phyloP scores from a whole-genome alignment of 106 monocot species.

The Dioscorea dumetorum region DNA sequence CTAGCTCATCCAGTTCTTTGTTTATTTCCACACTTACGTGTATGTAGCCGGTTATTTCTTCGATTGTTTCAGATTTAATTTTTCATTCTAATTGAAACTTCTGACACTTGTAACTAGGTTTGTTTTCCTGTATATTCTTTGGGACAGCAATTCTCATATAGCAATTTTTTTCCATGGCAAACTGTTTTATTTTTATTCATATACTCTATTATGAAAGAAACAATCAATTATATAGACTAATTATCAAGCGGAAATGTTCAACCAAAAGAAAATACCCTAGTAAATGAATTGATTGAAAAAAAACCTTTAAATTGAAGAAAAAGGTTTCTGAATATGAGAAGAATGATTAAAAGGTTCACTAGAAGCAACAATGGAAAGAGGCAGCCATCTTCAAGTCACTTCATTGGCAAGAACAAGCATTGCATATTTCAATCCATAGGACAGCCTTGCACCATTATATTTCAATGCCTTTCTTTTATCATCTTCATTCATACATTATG shows the following conservation, averaged over 20 bases:
- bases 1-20: not conserved
- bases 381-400: not conserved
- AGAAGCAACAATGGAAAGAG: not conserved
- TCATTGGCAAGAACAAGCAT: constrained; percentile 1
- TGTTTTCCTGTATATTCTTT: not conserved
- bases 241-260: not conserved
- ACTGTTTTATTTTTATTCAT: too few relatives aligned
- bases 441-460: not conserved
- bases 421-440: not conserved
- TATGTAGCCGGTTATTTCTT: not conserved
- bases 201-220: too few relatives aligned
- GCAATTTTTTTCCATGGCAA: too few relatives aligned
- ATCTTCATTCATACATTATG: not conserved
- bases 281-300: not conserved
- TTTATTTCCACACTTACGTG: not conserved
- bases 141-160: not conserved
- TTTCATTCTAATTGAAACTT: not conserved
- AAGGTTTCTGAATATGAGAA: not conserved
- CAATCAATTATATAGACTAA: too few relatives aligned
- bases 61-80: not conserved
- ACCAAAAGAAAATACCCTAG: not conserved
- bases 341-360: not conserved
- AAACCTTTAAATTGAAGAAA: not conserved
- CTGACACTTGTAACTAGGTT: not conserved
- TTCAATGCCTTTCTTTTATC: not conserved